These are phyloP conservation scores for Berberis vulgaris DNA, from an alignment of 164 flowering plant genomes.

Conservation along the genomic window DNA sequence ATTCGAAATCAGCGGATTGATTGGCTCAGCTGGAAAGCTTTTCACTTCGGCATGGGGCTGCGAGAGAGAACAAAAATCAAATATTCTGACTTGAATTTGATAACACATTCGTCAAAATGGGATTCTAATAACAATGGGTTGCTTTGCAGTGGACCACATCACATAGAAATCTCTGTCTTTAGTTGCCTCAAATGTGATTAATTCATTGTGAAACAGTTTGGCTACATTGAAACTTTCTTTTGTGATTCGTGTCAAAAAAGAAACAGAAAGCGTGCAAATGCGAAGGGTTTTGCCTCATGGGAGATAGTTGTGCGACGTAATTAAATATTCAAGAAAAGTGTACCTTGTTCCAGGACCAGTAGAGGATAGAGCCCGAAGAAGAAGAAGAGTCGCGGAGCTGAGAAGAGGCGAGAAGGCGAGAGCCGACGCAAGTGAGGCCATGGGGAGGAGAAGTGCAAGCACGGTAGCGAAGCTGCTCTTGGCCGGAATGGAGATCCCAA, in stretches of 20 bases:
- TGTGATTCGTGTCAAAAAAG: too few species aligned
- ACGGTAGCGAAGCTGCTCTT: slow-evolving; percentile 47
- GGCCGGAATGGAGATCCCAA: slow-evolving; percentile 63
- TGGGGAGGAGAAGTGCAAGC: slow-evolving; percentile 64
- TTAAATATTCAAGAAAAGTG: background rate
- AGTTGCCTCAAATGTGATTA: too few species aligned
- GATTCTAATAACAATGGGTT: too few species aligned
- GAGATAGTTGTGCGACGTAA: background rate
- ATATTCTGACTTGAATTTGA: too few species aligned
- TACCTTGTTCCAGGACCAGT: slow-evolving; percentile 90
- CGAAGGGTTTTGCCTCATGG: background rate
- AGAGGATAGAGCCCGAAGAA: slow-evolving; percentile 55
- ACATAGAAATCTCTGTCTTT: too few species aligned
- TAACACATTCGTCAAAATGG: background rate
- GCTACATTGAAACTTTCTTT: too few species aligned
- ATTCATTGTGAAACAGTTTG: too few species aligned
- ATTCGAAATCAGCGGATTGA: slow-evolving; percentile 58
- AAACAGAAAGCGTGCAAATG: too few species aligned
- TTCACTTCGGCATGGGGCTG: slow-evolving; percentile 74
- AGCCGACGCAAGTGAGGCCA: slow-evolving; percentile 53
- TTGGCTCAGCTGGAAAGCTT: slow-evolving; percentile 77
- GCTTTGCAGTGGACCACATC: too few species aligned
- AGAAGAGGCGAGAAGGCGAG: slow-evolving; percentile 66
- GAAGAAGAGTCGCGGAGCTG: slow-evolving; percentile 55
- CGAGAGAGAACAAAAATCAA: slow-evolving; percentile 1